phyloP scores from a whole-genome alignment of 345 rosid species.

The Aquilaria yunnanensis region DNA sequence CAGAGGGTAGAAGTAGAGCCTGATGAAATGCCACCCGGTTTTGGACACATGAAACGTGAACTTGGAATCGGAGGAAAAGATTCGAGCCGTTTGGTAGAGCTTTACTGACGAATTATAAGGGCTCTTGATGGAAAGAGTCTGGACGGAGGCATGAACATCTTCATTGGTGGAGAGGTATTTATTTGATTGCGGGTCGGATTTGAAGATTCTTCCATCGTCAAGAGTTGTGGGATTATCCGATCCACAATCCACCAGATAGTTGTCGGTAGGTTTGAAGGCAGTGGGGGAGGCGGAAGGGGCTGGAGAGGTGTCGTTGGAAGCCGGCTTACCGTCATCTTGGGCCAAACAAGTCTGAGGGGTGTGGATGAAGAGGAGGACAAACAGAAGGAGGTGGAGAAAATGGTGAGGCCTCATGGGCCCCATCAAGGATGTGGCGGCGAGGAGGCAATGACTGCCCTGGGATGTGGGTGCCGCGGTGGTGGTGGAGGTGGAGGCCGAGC shows the following conservation, averaged over 20 bases:
- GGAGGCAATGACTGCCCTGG: not conserved
- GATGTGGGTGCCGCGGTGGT: slow-evolving; percentile 3
- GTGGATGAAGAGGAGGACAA: slow-evolving; percentile 19
- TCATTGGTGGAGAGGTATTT: slow-evolving; percentile 43
- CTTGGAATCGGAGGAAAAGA: slow-evolving; percentile 38
- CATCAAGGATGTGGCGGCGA: slow-evolving; percentile 30
- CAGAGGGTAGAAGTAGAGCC: slow-evolving; percentile 71
- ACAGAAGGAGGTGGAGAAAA: slow-evolving; percentile 18
- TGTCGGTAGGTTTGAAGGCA: slow-evolving; percentile 41
- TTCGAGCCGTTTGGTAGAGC: slow-evolving; percentile 37
- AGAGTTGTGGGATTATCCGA: slow-evolving; percentile 52
- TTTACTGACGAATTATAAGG: slow-evolving; percentile 23
- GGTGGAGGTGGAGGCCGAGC: slow-evolving; percentile 3
- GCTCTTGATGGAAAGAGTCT: slow-evolving; percentile 32
- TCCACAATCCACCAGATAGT: slow-evolving; percentile 71
- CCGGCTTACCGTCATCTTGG: not conserved
- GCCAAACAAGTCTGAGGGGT: slow-evolving; percentile 10
- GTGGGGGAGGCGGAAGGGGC: slow-evolving; percentile 3
- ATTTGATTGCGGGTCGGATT: slow-evolving; percentile 48
- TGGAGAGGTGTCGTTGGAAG: not conserved
- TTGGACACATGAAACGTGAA: slow-evolving; percentile 43
- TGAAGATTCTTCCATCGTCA: slow-evolving; percentile 63
- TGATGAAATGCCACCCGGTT: slow-evolving; percentile 72
- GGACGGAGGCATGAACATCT: slow-evolving; percentile 32
- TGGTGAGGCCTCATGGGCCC: slow-evolving; percentile 11